Conservation (phyloP, 345 rosid genomes). For the Dovyalis caffra region DNA sequence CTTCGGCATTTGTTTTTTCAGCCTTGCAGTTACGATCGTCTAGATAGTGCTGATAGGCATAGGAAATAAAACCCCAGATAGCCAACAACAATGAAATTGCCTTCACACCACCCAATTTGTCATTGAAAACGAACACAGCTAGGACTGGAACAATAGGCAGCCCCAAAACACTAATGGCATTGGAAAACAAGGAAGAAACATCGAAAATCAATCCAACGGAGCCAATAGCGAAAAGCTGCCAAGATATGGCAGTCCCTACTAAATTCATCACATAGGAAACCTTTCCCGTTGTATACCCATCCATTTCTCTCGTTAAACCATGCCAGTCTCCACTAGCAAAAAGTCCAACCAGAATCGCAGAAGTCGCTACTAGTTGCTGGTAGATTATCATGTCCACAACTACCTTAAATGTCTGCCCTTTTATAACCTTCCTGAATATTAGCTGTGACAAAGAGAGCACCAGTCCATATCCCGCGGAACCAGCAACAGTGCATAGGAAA, state of each 20-base stretch:
- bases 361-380: slow-evolving; percentile 38
- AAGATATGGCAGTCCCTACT: slow-evolving; percentile 36
- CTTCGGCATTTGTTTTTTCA: neutral
- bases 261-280: slow-evolving; percentile 46
- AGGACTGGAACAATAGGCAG: slow-evolving; percentile 59
- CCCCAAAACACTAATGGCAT: slow-evolving; percentile 40
- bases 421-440: slow-evolving; percentile 39
- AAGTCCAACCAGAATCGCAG: slow-evolving; percentile 38
- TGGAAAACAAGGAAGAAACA: slow-evolving; percentile 58
- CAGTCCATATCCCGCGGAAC: slow-evolving; percentile 48
- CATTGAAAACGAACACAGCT: slow-evolving; percentile 47
- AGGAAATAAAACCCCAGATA: slow-evolving; percentile 61
- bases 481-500: slow-evolving; percentile 46
- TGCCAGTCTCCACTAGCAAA: slow-evolving; percentile 61
- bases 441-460: slow-evolving; percentile 41
- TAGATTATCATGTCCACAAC: slow-evolving; percentile 44
- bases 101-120: slow-evolving; percentile 62
- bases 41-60: slow-evolving; percentile 55
- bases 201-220: slow-evolving; percentile 50
- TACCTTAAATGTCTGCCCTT: slow-evolving; percentile 30
- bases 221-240: slow-evolving; percentile 52
- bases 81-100: slow-evolving; percentile 59
- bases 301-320: slow-evolving; percentile 41
- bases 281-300: slow-evolving; percentile 43
- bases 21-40: slow-evolving; percentile 28